These are phyloP conservation scores for Paralagenidium karlingii DNA, from an alignment of 352 stramenopile species.

Conservation along the genomic window DNA sequence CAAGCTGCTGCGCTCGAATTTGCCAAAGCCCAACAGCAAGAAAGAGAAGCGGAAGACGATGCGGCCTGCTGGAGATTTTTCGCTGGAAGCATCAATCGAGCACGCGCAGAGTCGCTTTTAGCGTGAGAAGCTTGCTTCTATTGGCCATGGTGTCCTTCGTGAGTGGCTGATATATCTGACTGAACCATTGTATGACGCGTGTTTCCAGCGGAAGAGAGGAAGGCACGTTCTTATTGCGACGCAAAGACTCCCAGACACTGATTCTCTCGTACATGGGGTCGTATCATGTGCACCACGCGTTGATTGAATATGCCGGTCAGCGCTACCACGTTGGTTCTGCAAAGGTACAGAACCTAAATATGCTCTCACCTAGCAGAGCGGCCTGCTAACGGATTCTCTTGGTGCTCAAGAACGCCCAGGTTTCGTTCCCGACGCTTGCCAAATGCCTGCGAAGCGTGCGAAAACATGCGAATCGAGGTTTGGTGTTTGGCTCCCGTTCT, in stretches of 20 bases:
- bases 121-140: constrained; percentile 13
- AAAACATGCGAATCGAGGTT: constrained; percentile 55
- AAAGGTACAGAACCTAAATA: constrained; percentile 24
- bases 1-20: constrained; percentile 41
- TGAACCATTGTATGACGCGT: neutral
- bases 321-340: constrained; percentile 66
- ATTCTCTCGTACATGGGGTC: constrained; percentile 67
- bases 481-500: too few relatives aligned
- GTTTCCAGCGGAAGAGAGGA: constrained; percentile 23
- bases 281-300: constrained; percentile 62
- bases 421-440: constrained; percentile 49
- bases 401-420: constrained; percentile 24
- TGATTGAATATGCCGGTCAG: constrained; percentile 60
- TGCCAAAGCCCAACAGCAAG: constrained; percentile 14
- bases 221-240: constrained; percentile 67
- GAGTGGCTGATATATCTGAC: neutral
- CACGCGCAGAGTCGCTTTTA: constrained; percentile 50
- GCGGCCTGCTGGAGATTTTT: constrained; percentile 69
- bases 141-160: neutral
- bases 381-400: constrained; percentile 1
- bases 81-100: constrained; percentile 59
- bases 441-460: constrained; percentile 71
- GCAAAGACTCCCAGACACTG: constrained; percentile 70
- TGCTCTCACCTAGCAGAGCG: neutral
- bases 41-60: constrained; percentile 29